Evolutionary conservation across 805 yeast genomes (phyloP).

Genomic region (Pichia membranifaciens): DNA sequence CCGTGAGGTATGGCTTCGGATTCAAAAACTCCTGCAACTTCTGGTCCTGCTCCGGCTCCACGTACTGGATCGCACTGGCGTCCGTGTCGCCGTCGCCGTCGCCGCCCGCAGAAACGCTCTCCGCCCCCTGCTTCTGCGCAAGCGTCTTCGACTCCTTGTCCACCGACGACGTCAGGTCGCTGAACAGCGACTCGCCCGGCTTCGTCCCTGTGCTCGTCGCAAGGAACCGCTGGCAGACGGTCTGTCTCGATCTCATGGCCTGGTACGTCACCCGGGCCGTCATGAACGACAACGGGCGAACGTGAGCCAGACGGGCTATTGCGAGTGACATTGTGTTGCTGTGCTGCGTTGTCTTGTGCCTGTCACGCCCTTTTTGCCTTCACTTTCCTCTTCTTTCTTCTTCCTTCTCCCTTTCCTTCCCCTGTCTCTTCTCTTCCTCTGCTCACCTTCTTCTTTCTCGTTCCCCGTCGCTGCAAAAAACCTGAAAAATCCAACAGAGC

Average conservation of each 20-base stretch:
- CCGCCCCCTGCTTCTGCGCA: slow-evolving; percentile 7
- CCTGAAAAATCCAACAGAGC: not conserved
- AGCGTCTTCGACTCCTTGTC: slow-evolving; percentile 8
- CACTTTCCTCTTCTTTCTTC: too few species aligned
- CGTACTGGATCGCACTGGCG: slow-evolving; percentile 12
- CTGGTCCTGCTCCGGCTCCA: slow-evolving; percentile 28
- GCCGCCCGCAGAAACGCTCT: slow-evolving; percentile 2
- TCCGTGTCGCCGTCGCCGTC: slow-evolving; percentile 11
- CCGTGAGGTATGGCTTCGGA: slow-evolving; percentile 49
- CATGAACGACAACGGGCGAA: not conserved
- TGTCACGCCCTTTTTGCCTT: too few species aligned
- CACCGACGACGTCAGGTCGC: slow-evolving; percentile 21
- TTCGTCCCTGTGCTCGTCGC: slow-evolving; percentile 7
- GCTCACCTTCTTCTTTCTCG: not conserved
- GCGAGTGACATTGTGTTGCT: slow-evolving; percentile 1
- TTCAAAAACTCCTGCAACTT: slow-evolving; percentile 45
- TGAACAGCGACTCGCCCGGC: slow-evolving; percentile 24
- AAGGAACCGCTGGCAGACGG: not conserved
- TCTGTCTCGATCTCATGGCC: too few species aligned
- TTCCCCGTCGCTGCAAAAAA: not conserved
- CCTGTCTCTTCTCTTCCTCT: not conserved
- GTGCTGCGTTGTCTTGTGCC: not conserved
- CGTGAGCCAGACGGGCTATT: slow-evolving; percentile 3
- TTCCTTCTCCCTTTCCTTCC: not conserved
- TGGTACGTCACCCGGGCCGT: too few species aligned